Percentiles rank a stretch among this genome's conserved stretches.
These are phyloP conservation scores for Pestalotiopsis sp. DNA, from an alignment of 2,329 filamentous ascomycete genomes.

Conservation along the genomic window DNA sequence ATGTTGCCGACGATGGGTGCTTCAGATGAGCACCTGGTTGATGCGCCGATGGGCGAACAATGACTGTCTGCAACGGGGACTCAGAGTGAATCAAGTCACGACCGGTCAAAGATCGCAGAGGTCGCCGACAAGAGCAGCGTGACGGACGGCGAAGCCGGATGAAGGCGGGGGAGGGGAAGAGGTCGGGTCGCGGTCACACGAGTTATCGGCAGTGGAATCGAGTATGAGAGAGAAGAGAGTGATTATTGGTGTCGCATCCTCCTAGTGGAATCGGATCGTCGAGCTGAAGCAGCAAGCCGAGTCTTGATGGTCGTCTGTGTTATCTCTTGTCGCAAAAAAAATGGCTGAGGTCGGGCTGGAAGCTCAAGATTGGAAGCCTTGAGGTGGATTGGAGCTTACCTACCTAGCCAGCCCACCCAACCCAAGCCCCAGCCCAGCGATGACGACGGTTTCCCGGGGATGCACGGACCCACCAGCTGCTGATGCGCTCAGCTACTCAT, in stretches of 20 bases:
- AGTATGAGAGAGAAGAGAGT: neutral
- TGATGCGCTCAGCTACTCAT: neutral
- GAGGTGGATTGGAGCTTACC: slow-evolving; percentile 1
- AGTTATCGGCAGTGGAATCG: neutral
- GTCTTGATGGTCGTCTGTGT: neutral
- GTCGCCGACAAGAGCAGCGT: neutral
- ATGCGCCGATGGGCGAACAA: neutral
- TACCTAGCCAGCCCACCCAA: neutral
- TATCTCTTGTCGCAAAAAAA: neutral
- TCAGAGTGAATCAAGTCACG: slow-evolving; percentile 8
- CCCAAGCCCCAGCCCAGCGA: neutral
- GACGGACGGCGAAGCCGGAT: neutral
- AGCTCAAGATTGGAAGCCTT: slow-evolving; percentile 9
- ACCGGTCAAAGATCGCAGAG: slow-evolving; percentile 1
- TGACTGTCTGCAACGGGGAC: neutral
- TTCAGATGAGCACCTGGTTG: neutral
- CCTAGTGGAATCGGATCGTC: neutral
- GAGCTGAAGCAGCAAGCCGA: neutral
- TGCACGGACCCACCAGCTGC: neutral
- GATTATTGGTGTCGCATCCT: slow-evolving; percentile 2
- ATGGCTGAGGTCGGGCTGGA: no score
- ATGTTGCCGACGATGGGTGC: slow-evolving; percentile 53
- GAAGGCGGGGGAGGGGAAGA: slow-evolving; percentile 6
- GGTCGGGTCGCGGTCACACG: neutral
- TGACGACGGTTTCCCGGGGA: neutral